These are phyloP conservation scores for Globisporangium cederbergense DNA, from an alignment of 352 stramenopile species.

Conservation along the genomic window DNA sequence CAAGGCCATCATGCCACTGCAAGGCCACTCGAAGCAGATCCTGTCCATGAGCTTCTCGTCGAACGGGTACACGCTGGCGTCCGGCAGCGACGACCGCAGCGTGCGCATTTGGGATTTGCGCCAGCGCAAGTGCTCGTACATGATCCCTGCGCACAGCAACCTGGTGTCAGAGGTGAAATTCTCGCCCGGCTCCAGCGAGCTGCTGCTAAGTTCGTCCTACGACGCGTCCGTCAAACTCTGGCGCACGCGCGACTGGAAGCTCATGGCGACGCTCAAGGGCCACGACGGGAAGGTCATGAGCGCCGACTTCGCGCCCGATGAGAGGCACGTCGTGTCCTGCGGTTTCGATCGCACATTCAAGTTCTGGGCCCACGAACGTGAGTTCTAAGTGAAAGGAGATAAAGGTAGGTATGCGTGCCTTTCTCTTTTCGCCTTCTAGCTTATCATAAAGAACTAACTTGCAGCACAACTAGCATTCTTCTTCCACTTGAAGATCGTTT, in stretches of 20 bases:
- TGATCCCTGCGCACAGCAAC: constrained; percentile 93
- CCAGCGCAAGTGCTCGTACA: constrained; percentile 88
- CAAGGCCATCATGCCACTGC: constrained; percentile 86
- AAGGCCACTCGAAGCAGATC: constrained; percentile 95
- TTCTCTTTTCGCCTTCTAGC: too few species aligned
- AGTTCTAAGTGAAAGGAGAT: constrained; percentile 54
- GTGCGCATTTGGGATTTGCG: constrained; percentile 96
- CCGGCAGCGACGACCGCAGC: constrained; percentile 94
- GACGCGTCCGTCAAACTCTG: constrained; percentile 94
- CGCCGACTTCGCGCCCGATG: constrained; percentile 88
- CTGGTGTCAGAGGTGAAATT: constrained; percentile 93
- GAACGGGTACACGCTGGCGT: constrained; percentile 93
- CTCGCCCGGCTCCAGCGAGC: constrained; percentile 75
- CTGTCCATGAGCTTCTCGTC: constrained; percentile 91
- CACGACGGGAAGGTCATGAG: constrained; percentile 96
- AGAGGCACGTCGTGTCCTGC: constrained; percentile 86
- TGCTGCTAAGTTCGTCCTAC: constrained; percentile 92
- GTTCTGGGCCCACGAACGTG: constrained; percentile 88
- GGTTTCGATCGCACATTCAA: constrained; percentile 92
- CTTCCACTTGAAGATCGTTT: too few species aligned
- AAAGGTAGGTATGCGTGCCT: too few species aligned
- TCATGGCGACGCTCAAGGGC: constrained; percentile 84
- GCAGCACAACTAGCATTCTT: too few species aligned
- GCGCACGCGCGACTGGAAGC: constrained; percentile 92
- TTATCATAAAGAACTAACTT: too few species aligned